These are phyloP conservation scores for Erysimum cheiri DNA, from an alignment of 441 rosid species.

Conservation along the genomic window DNA sequence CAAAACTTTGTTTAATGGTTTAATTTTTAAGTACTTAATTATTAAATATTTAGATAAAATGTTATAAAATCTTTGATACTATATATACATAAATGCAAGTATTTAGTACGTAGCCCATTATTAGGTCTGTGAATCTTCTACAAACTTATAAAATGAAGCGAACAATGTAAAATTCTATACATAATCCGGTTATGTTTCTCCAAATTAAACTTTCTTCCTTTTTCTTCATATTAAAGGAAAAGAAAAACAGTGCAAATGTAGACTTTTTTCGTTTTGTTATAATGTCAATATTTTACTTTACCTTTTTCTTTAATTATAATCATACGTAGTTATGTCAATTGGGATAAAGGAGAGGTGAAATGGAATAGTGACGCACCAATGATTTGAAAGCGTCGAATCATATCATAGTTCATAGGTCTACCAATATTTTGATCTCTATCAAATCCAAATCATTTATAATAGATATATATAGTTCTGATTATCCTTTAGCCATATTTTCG, in stretches of 20 bases:
- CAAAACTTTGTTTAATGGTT: neutral
- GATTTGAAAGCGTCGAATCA: slow-evolving; percentile 42
- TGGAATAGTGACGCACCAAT: slow-evolving; percentile 38
- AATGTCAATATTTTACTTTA: slow-evolving; percentile 32
- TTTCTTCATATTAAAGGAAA: neutral
- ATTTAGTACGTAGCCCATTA: neutral
- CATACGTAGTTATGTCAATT: slow-evolving; percentile 39
- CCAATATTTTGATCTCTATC: slow-evolving; percentile 29
- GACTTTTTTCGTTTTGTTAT: slow-evolving; percentile 8
- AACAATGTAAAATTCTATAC: neutral
- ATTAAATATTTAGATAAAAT: neutral
- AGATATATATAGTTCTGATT: slow-evolving; percentile 4
- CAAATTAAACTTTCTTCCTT: neutral
- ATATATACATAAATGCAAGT: neutral
- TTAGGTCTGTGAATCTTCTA: neutral
- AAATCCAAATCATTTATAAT: slow-evolving; percentile 32
- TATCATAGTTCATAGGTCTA: slow-evolving; percentile 34
- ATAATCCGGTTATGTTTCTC: neutral
- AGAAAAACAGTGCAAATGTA: neutral
- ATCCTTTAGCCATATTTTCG: neutral
- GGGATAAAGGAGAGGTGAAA: slow-evolving; percentile 35
- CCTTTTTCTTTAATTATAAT: slow-evolving; percentile 42
- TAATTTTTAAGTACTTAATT: too few species aligned
- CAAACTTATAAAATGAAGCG: neutral
- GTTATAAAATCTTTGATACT: neutral